These are phyloP conservation scores for Agaricus blazei DNA, from an alignment of 768 basidiomycete species.

Conservation along the genomic window DNA sequence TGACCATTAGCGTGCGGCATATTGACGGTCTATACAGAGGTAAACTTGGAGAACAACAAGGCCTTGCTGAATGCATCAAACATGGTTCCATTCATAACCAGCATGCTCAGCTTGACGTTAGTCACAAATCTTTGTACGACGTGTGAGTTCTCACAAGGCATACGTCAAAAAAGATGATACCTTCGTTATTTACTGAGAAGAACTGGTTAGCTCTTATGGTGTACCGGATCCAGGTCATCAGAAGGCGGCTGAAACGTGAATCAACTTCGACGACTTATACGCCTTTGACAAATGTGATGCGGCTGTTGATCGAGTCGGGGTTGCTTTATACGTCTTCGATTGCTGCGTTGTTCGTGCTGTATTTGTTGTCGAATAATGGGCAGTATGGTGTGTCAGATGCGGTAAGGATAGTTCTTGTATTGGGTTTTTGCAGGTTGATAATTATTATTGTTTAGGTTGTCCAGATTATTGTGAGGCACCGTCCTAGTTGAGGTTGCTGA, in stretches of 20 bases:
- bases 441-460: slow-evolving; percentile 24
- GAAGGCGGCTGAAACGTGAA: slow-evolving; percentile 19
- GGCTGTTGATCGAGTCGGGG: slow-evolving; percentile 35
- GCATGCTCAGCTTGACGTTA: slow-evolving; percentile 32
- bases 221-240: slow-evolving; percentile 30
- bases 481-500: not conserved
- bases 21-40: slow-evolving; percentile 28
- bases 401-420: slow-evolving; percentile 17
- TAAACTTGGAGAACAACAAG: slow-evolving; percentile 17
- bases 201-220: slow-evolving; percentile 29
- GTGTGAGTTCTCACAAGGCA: slow-evolving; percentile 18
- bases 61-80: slow-evolving; percentile 22
- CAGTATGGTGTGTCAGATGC: slow-evolving; percentile 33
- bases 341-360: slow-evolving; percentile 29
- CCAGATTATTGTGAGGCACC: slow-evolving; percentile 32
- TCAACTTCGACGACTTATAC: slow-evolving; percentile 14
- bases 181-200: no score
- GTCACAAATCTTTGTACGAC: slow-evolving; percentile 34
- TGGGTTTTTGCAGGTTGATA: not conserved
- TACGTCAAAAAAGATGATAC: not conserved
- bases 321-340: slow-evolving; percentile 32
- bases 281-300: slow-evolving; percentile 24
- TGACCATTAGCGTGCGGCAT: slow-evolving; percentile 23
- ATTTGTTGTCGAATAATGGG: slow-evolving; percentile 31
- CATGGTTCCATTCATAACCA: slow-evolving; percentile 33